phyloP scores from a whole-genome alignment of 2,329 filamentous ascomycete species.

The Stachybotrys echinatus region DNA sequence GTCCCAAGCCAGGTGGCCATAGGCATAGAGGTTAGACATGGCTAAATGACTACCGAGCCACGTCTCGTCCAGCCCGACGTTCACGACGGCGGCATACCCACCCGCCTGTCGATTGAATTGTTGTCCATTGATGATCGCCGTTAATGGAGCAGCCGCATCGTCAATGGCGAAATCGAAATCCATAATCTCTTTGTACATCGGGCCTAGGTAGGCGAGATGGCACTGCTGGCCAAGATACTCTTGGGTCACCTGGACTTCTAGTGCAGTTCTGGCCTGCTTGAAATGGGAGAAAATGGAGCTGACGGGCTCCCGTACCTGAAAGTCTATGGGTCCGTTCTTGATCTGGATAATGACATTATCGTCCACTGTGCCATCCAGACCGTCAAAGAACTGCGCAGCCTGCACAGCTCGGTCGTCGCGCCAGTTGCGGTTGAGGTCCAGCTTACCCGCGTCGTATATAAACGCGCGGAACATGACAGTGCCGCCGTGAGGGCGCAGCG shows the following conservation, averaged over 20 bases:
- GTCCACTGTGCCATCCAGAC: constrained; percentile 60
- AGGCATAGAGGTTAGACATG: constrained; percentile 69
- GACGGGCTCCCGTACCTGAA: constrained; percentile 63
- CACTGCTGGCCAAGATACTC: constrained; percentile 69
- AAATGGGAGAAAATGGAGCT: constrained; percentile 58
- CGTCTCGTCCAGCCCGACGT: constrained; percentile 59
- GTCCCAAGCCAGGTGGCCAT: constrained; percentile 63
- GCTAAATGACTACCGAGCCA: constrained; percentile 66
- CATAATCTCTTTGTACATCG: constrained; percentile 62
- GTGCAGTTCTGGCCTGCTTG: constrained; percentile 38
- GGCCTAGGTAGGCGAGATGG: constrained; percentile 63
- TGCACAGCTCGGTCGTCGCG: constrained; percentile 64
- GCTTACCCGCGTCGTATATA: constrained; percentile 50
- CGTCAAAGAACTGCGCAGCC: constrained; percentile 60
- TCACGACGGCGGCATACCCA: constrained; percentile 62
- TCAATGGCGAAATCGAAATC: constrained; percentile 63
- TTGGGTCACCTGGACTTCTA: constrained; percentile 65
- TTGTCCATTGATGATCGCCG: constrained; percentile 55
- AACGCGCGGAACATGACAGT: constrained; percentile 68
- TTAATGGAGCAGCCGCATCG: constrained; percentile 46
- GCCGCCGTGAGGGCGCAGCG: constrained; percentile 52
- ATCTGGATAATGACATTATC: constrained; percentile 69
- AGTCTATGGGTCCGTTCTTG: constrained; percentile 71
- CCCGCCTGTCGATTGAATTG: constrained; percentile 52
- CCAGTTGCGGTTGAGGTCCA: constrained; percentile 51